Percentiles rank a stretch among this genome's conserved stretches.
These are phyloP conservation scores for Aspergillus affinis DNA, from an alignment of 495 filamentous ascomycete species.

Conservation along the genomic window DNA sequence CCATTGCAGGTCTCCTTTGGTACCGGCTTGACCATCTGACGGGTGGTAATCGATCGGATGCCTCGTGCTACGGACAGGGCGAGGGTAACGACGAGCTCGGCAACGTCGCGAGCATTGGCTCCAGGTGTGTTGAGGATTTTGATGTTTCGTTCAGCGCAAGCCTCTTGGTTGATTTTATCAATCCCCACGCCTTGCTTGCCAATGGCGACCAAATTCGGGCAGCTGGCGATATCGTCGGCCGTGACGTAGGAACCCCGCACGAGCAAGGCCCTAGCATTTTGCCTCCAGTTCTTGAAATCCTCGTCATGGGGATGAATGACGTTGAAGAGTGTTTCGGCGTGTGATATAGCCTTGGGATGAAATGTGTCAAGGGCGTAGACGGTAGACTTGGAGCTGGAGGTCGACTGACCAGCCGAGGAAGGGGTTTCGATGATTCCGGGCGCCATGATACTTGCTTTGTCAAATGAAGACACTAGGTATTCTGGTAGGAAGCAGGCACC, in stretches of 20 bases:
- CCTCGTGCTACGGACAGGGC: slow-evolving; percentile 30
- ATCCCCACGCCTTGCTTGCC: slow-evolving; percentile 50
- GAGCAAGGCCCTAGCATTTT: slow-evolving; percentile 24
- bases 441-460: background rate
- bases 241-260: slow-evolving; percentile 28
- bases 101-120: slow-evolving; percentile 39
- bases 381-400: slow-evolving; percentile 20
- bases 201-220: slow-evolving; percentile 31
- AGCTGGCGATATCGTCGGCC: slow-evolving; percentile 27
- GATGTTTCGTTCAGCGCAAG: slow-evolving; percentile 46
- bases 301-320: slow-evolving; percentile 23
- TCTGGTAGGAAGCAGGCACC: too few species aligned
- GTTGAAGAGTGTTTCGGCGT: slow-evolving; percentile 27
- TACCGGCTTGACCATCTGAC: slow-evolving; percentile 28
- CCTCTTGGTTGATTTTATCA: slow-evolving; percentile 51
- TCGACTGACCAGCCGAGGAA: too few species aligned
- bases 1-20: slow-evolving; percentile 34
- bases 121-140: slow-evolving; percentile 50
- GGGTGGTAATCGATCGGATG: slow-evolving; percentile 32
- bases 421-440: background rate
- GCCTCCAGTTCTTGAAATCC: slow-evolving; percentile 23
- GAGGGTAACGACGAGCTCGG: slow-evolving; percentile 34
- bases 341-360: slow-evolving; percentile 21
- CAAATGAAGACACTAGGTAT: too few species aligned
- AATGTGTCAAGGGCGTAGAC: slow-evolving; percentile 30